Evolutionary conservation across 805 yeast species (phyloP), one percentile per base, ranked within the genome.

Genomic region (Metschnikowia lachancei): DNA sequence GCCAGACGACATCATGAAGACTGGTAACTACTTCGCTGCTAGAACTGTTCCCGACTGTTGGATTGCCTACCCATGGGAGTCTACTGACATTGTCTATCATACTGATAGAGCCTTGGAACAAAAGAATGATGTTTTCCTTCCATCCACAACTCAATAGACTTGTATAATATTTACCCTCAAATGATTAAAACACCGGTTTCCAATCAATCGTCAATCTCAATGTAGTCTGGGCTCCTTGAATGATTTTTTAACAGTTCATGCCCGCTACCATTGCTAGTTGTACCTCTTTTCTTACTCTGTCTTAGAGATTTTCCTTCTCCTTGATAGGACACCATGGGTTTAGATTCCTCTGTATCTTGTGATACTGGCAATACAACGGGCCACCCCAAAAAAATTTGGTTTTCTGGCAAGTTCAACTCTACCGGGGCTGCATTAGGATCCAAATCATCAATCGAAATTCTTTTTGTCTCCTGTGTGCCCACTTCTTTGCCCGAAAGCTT

Each of bases 61-160:
- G 96, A 81, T 87, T 57, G 90, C 92, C 35, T 87, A 88, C 65
- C 96, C 96, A 34, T 87, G 95, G 95, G 96, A 88, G 62, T 85
- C 94, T 16, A 68, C 65, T 22, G 94, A 87, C 65, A 88, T 87
- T 55, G 95, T 86, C 59, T 74, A 73, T 52, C 96, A 87, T 63
- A 83, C 94, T 19, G 72, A 71, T 53, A 59, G 62, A 31, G 92
- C 95, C 24, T 68, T 70, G 43, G 71, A 67, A 43, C 95, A 87
- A 67, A 91, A 90, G 29, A 79, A 83, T 62, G 91, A 86, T 59
- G 75, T 70, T 7, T 72, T 72, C 54, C 62, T 72, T 47, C 70
- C 73, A 12, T 68, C 71, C 32, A 57, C 62, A 20, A 55, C 61
- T 32, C 45, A 50, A 36, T 47, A 48, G 39, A 38, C 41, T 16